phyloP scores from a whole-genome alignment of 2,329 filamentous ascomycete species.

The Acrocalymma vagum region DNA sequence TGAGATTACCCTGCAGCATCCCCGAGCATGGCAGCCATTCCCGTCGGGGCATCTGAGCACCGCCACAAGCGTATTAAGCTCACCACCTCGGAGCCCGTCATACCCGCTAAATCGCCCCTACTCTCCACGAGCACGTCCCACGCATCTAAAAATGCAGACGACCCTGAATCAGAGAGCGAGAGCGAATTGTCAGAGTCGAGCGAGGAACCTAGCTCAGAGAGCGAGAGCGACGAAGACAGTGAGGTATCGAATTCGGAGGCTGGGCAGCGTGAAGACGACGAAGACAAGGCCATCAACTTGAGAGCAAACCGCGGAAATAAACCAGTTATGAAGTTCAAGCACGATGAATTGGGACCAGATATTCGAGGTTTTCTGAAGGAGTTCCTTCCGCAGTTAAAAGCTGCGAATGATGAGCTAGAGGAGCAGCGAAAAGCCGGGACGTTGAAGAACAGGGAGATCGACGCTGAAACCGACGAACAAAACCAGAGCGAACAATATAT shows the following conservation, averaged over 20 bases:
- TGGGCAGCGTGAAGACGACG: conserved; percentile 9
- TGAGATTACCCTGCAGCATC: too few species aligned
- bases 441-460: conserved; percentile 45
- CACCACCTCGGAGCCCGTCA: conserved; percentile 30
- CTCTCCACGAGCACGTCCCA: conserved; percentile 24
- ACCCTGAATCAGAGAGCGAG: conserved; percentile 29
- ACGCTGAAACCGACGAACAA: conserved; percentile 38
- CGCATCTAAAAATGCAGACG: conserved; percentile 26
- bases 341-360: conserved; percentile 35
- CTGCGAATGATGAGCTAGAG: conserved; percentile 54
- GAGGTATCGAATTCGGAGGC: conserved; percentile 11
- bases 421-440: conserved; percentile 49
- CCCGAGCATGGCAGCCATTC: too few species aligned
- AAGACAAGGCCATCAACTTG: conserved; percentile 33
- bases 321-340: conserved; percentile 37
- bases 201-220: conserved; percentile 47
- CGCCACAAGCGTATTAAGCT: conserved; percentile 36
- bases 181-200: conserved; percentile 45
- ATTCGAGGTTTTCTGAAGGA: conserved; percentile 47
- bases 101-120: conserved; percentile 26
- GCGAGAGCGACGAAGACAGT: conserved; percentile 16
- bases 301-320: conserved; percentile 40
- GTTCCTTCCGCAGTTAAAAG: conserved; percentile 53
- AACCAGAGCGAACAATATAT: conserved; percentile 44
- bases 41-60: too few species aligned